Evolutionary conservation across 2,329 filamentous ascomycete genomes (phyloP).

Genomic region (Xylaria sp.): DNA sequence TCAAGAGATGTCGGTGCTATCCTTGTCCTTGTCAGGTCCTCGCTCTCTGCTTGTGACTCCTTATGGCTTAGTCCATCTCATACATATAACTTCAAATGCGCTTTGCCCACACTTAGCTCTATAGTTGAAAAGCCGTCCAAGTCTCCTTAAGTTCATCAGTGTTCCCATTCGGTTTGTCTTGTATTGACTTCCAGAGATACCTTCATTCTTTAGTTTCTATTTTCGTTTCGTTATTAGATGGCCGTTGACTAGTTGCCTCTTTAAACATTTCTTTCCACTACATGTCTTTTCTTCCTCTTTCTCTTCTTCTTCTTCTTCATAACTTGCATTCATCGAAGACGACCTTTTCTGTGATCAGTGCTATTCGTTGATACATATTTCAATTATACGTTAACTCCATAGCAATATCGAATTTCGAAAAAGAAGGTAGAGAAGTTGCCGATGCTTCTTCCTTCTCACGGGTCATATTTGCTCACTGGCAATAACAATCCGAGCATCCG

Average conservation of each 20-base stretch:
- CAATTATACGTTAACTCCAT: not conserved
- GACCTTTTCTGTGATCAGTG: not conserved
- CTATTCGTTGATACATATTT: not conserved
- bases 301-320: not conserved
- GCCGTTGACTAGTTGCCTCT: conserved; percentile 32
- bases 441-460: not conserved
- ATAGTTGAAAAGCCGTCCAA: conserved; percentile 49
- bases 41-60: conserved; percentile 41
- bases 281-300: not conserved
- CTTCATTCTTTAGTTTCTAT: conserved; percentile 1
- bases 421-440: not conserved
- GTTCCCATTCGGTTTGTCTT: conserved; percentile 36
- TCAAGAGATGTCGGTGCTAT: conserved; percentile 49
- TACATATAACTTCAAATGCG: conserved; percentile 48
- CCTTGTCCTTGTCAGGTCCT: conserved; percentile 43
- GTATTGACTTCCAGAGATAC: conserved; percentile 3
- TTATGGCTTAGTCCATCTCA: conserved; percentile 53
- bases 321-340: not conserved
- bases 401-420: not conserved
- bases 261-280: not conserved
- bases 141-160: conserved; percentile 43
- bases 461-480: not conserved
- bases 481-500: too few species aligned
- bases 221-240: conserved; percentile 7
- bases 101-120: conserved; percentile 50